Base-by-base conservation (phyloP, 768 basidiomycete species). In the Infundibulicybe gibba region DNA sequence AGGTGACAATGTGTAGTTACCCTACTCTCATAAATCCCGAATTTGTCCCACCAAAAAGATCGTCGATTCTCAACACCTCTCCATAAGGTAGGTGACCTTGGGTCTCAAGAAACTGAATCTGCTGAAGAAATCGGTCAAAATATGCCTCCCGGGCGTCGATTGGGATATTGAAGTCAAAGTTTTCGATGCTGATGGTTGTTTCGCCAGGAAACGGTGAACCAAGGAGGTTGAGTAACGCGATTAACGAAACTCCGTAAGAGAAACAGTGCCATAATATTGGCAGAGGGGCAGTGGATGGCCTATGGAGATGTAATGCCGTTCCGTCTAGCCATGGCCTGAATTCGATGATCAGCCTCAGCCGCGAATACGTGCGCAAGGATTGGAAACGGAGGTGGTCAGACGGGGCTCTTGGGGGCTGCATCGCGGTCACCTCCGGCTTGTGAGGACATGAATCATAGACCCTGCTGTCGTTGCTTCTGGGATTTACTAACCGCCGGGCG, bases 21-120 rank as follows among this genome's bases (percentile, higher is more conserved):
- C 61, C 17, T 50, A 71, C 69, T 58, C 66, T 70, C 11, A 62
- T 54, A 48, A 69, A 71, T 2, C 63, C 65, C 0, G 58, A 49
- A 50, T 51, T 58, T 19, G 61, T 58, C 3, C 59, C 63, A 41
- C 56, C 56, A 15, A 66, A 59, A 32, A 72, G 61, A 51, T 71
- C 70, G 21, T 69, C 66, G 32, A 60, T 52, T 44, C 63, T 59
- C 43, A 74, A 34, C n/a, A 70, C 69, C 52, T 74, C 72, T 44
- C 70, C 70, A 49, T 62, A 72, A 3, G 63, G 54, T 5, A 72
- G 37, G 31, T 51, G 48, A 6, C 63, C 59, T 43, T 70, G 67
- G 16, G 60, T 40, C 48, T 72, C 67, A 13, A 72, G 49, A 12
- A 62, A 38, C 41, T 66, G 61, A 2, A 70, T 59, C 19, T 67